phyloP scores from a whole-genome alignment of 495 filamentous ascomycete genomes.

The Pseudoneurospora amorphoporcata region DNA sequence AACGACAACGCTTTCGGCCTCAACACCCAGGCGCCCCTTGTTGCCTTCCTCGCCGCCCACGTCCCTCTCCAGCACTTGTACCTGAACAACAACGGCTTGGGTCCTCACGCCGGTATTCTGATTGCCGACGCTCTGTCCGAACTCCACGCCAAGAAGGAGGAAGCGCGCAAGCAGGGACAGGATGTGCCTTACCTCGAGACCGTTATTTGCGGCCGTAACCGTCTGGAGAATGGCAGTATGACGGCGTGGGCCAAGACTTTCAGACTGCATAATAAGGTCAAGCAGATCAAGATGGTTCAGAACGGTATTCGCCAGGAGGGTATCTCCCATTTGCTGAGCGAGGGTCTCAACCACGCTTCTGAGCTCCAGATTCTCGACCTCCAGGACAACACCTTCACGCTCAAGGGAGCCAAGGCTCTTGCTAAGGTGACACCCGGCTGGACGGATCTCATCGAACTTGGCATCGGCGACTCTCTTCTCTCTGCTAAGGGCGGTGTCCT shows the following conservation, averaged over 20 bases:
- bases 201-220: constrained; percentile 89
- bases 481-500: constrained; percentile 66
- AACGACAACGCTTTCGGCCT: constrained; percentile 97
- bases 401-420: constrained; percentile 66
- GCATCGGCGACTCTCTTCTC: constrained; percentile 80
- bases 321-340: constrained; percentile 61
- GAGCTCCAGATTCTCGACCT: constrained; percentile 69
- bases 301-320: constrained; percentile 96
- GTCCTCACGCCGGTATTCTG: constrained; percentile 74
- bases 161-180: constrained; percentile 53
- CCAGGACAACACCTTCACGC: constrained; percentile 95
- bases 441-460: constrained; percentile 69
- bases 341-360: constrained; percentile 60
- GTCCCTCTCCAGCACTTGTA: constrained; percentile 82
- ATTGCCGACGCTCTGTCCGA: constrained; percentile 76
- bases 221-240: constrained; percentile 94
- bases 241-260: constrained; percentile 83
- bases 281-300: constrained; percentile 92
- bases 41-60: constrained; percentile 77
- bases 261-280: constrained; percentile 65
- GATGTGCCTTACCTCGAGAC: constrained; percentile 78
- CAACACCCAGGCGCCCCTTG: constrained; percentile 73
- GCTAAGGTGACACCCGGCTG: constrained; percentile 63
- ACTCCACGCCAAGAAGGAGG: constrained; percentile 64
- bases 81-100: constrained; percentile 97